Conservation (phyloP, 176 grass and related monocot species). For the Urochloa ruziziensis region DNA sequence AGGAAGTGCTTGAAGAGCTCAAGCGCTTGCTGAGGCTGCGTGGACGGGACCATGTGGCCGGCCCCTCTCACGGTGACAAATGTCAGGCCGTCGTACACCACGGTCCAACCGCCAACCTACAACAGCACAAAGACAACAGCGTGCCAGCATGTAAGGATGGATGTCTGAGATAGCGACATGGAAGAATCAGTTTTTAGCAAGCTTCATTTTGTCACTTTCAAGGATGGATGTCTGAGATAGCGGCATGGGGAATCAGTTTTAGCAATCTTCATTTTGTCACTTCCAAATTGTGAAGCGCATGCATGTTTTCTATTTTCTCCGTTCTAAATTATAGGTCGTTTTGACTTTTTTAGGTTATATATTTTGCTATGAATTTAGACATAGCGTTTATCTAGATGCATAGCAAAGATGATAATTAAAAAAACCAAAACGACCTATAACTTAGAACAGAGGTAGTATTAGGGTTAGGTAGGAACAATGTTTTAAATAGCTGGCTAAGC, state of each 20-base stretch:
- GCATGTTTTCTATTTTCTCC: background rate
- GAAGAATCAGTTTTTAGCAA: background rate
- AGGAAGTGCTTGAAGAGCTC: constrained; percentile 45
- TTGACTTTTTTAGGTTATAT: too few species aligned
- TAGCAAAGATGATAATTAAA: too few species aligned
- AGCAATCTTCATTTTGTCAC: background rate
- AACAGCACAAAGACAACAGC: background rate
- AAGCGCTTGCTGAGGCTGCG: background rate
- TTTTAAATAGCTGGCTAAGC: too few species aligned
- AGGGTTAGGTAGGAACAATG: too few species aligned
- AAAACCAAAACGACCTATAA: too few species aligned
- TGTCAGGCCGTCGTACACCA: constrained; percentile 51
- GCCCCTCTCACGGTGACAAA: constrained; percentile 54
- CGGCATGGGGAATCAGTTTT: background rate
- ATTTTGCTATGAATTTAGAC: too few species aligned
- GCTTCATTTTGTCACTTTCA: background rate
- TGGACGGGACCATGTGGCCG: constrained; percentile 44
- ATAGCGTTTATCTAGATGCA: too few species aligned
- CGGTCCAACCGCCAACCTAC: constrained; percentile 60
- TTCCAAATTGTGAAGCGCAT: background rate
- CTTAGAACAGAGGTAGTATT: too few species aligned
- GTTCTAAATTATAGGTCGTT: too few species aligned
- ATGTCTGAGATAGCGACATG: background rate
- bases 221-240: background rate
- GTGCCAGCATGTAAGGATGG: background rate